Conservation (phyloP, 2,329 filamentous ascomycete species). For the Endothia cerciana region DNA sequence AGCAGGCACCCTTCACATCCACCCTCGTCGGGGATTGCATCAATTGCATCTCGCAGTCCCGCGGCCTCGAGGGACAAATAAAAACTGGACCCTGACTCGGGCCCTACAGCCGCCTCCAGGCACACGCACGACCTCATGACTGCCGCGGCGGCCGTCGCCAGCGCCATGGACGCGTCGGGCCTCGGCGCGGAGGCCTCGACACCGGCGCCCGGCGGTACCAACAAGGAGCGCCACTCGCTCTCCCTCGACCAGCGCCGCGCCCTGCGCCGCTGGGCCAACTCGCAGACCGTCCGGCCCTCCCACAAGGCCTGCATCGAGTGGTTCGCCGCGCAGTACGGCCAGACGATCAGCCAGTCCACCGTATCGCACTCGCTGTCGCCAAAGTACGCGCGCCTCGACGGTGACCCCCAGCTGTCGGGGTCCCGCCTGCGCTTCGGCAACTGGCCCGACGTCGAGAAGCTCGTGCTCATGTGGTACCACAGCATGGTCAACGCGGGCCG, state of each 20-base stretch:
- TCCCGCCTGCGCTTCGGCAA: constrained; percentile 66
- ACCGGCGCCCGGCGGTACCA: constrained; percentile 20
- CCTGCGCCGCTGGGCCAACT: constrained; percentile 62
- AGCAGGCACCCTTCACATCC: constrained; percentile 20
- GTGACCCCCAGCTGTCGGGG: constrained; percentile 64
- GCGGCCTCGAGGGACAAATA: constrained; percentile 20
- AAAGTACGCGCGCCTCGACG: constrained; percentile 65
- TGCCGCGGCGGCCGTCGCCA: constrained; percentile 23
- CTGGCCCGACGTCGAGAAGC: constrained; percentile 66
- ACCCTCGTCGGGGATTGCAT: constrained; percentile 27
- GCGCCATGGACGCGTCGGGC: constrained; percentile 21
- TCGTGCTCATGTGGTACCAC: constrained; percentile 60
- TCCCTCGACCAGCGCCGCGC: constrained; percentile 66
- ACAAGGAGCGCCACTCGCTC: constrained; percentile 60
- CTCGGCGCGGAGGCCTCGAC: constrained; percentile 9
- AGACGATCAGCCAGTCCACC: constrained; percentile 65
- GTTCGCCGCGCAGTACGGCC: constrained; percentile 62
- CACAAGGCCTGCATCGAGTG: constrained; percentile 68
- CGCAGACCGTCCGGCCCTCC: constrained; percentile 58
- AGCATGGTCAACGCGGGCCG: constrained; percentile 56
- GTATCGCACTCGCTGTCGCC: constrained; percentile 65
- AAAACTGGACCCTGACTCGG: constrained; percentile 21
- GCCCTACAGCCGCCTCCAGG: not conserved
- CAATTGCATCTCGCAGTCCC: constrained; percentile 26
- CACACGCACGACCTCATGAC: constrained; percentile 16